These are phyloP conservation scores for Lachancea kluyveri DNA, from an alignment of 805 yeast species.

Conservation along the genomic window DNA sequence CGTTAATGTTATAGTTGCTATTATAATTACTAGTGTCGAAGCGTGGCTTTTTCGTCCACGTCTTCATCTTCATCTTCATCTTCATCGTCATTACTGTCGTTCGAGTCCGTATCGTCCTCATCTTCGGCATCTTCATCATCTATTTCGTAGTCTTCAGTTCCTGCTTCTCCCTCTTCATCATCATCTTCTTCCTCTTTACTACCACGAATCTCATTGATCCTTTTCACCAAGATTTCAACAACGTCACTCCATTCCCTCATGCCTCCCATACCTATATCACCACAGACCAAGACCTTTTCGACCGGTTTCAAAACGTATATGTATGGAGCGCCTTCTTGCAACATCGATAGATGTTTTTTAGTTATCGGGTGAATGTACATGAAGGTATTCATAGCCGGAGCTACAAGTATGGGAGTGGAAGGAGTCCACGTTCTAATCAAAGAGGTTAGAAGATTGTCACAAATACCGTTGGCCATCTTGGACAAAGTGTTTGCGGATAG, in stretches of 20 bases:
- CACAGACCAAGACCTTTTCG: constrained; percentile 73
- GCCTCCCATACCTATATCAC: constrained; percentile 89
- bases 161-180: constrained; percentile 22
- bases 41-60: constrained; percentile 36
- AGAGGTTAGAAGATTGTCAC: constrained; percentile 69
- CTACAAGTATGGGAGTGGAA: constrained; percentile 61
- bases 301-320: constrained; percentile 71
- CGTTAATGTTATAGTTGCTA: too few relatives aligned
- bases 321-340: constrained; percentile 69
- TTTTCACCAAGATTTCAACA: constrained; percentile 49
- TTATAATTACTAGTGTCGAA: too few relatives aligned
- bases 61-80: constrained; percentile 42
- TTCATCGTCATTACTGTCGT: constrained; percentile 38
- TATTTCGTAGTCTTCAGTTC: constrained; percentile 6
- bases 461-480: constrained; percentile 68
- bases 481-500: constrained; percentile 75
- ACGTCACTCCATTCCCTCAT: constrained; percentile 86
- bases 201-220: constrained; percentile 26
- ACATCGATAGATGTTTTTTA: constrained; percentile 55
- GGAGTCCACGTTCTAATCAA: constrained; percentile 78
- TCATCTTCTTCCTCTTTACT: constrained; percentile 31
- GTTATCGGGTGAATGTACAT: constrained; percentile 78
- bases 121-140: constrained; percentile 12
- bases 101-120: constrained; percentile 33
- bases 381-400: constrained; percentile 85